Percentiles rank a stretch among this genome's conserved stretches.
phyloP scores from a whole-genome alignment of 208 protist genomes.

The Crithidia expoeki region DNA sequence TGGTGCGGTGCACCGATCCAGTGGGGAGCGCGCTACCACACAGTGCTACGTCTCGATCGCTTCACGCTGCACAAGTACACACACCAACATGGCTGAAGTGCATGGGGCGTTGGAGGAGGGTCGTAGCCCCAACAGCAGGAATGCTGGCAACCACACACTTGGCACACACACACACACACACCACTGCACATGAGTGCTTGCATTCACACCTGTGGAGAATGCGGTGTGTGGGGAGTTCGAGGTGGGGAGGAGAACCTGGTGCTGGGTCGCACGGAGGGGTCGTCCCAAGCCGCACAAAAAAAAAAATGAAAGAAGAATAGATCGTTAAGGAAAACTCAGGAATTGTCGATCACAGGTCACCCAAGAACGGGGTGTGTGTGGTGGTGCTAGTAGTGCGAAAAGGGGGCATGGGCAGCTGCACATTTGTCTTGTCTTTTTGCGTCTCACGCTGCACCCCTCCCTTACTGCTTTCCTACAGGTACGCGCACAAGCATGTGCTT shows the following conservation, averaged over 20 bases:
- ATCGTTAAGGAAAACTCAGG: slow-evolving; percentile 11
- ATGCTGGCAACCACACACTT: not conserved
- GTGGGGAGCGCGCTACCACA: not conserved
- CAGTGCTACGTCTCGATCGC: slow-evolving; percentile 22
- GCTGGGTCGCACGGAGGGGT: slow-evolving; percentile 12
- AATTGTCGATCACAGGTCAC: not conserved
- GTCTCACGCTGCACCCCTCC: no score
- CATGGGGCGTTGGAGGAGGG: slow-evolving; percentile 19
- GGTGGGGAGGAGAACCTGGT: slow-evolving; percentile 2
- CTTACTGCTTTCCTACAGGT: no score
- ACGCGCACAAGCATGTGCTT: not conserved
- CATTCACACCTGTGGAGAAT: no score
- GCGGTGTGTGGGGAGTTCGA: not conserved
- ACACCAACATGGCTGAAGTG: no score
- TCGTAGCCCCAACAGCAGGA: slow-evolving; percentile 15
- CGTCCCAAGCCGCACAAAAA: slow-evolving; percentile 9
- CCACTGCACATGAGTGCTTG: no score
- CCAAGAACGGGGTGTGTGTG: not conserved
- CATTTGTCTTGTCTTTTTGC: no score
- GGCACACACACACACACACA: not conserved
- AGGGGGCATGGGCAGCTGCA: no score
- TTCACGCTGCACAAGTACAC: not conserved
- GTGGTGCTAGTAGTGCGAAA: not conserved
- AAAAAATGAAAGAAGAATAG: slow-evolving; percentile 7
- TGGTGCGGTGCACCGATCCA: slow-evolving; percentile 2